Evolutionary conservation across 2,329 filamentous ascomycete species (phyloP), one percentile per base, ranked within the genome.

Genomic region (Thelonectria discophora): DNA sequence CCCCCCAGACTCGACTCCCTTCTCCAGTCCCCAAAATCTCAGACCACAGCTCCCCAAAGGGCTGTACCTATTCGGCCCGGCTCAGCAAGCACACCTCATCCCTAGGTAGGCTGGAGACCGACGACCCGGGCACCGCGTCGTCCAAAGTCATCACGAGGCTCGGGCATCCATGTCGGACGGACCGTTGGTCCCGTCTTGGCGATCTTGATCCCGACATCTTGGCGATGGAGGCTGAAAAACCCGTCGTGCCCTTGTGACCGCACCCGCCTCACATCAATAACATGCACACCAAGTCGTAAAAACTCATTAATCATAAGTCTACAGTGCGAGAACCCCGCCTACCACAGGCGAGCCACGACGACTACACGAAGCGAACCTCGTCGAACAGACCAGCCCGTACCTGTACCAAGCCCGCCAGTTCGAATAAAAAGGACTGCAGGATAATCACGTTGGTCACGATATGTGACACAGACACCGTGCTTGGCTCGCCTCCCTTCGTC

Each of bases 401-500:
- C 74, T 94, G 91, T 60, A 93, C 82, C 69, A 94, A 76, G 24
- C 90, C 90, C 2, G 90, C 88, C 58, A 94, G 76, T 75, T 95
- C 92, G 51, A 94, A 82, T 51, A 94, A 77, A 73, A 95, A 95
- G 37, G 91, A 90, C 74, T 95, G 92, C 59, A 93, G 80, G 52
- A 94, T 86, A 60, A 94, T 86, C 42, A 90, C 86, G 74, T 94
- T 95, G 6, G 91, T 94, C 64, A 95, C 79, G 11, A 94, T 81
- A 73, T 94, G 91, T 42, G 90, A 92, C 5, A 95, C 86, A 8
- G 89, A 92, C 8, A 88, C 89, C 10, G 81, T 82, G 73, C 73
- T 46, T 45, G 43, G 17, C 53, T 37, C 67, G 64, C 67, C 37
- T 2, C 58, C 66, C 9, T 74, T 59, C 15, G 17, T 21, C 64